A percentile compares a stretch with the other conserved stretches of the same genome.
These are phyloP conservation scores for Phytophthora chlamydospora DNA, from an alignment of 352 stramenopile species.

Conservation along the genomic window DNA sequence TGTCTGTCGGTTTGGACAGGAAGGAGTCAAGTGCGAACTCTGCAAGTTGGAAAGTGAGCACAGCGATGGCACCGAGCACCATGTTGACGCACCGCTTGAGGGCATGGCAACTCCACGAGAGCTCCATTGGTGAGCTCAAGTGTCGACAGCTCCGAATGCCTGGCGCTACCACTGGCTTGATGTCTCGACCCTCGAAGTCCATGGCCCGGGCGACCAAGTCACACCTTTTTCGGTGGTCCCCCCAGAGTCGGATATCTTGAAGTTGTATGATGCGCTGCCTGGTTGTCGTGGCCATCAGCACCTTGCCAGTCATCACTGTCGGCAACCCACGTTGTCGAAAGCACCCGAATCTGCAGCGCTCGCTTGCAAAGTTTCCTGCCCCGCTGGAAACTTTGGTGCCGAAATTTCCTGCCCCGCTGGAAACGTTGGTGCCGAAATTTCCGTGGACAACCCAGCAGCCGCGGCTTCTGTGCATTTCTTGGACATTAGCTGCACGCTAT, in stretches of 20 bases:
- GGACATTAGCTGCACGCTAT: too few relatives aligned
- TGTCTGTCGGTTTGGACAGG: conserved; percentile 3
- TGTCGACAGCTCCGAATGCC: conserved; percentile 36
- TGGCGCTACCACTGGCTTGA: conserved; percentile 40
- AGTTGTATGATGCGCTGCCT: conserved; percentile 15
- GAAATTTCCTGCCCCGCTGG: conserved; percentile 1
- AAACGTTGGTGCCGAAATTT: conserved; percentile 7
- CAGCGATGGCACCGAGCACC: conserved; percentile 4
- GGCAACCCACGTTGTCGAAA: not conserved
- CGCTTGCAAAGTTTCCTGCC: not conserved
- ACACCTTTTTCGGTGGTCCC: conserved; percentile 17
- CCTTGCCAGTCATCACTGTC: conserved; percentile 4
- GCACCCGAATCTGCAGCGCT: conserved; percentile 3
- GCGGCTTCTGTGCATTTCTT: conserved; percentile 1
- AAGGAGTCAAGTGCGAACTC: not conserved
- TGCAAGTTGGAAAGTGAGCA: conserved; percentile 37
- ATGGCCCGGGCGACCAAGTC: conserved; percentile 16
- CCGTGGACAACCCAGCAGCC: conserved; percentile 1
- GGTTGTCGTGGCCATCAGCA: conserved; percentile 6
- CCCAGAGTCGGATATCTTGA: conserved; percentile 17
- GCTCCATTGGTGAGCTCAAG: conserved; percentile 1
- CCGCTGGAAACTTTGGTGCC: not conserved
- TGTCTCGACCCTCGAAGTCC: conserved; percentile 10
- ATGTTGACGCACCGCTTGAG: conserved; percentile 21
- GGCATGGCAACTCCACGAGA: conserved; percentile 10